Percentiles rank a stretch among this genome's conserved stretches.
phyloP scores from a whole-genome alignment of 2,329 filamentous ascomycete genomes.

The Chaetomiaceae sp. region DNA sequence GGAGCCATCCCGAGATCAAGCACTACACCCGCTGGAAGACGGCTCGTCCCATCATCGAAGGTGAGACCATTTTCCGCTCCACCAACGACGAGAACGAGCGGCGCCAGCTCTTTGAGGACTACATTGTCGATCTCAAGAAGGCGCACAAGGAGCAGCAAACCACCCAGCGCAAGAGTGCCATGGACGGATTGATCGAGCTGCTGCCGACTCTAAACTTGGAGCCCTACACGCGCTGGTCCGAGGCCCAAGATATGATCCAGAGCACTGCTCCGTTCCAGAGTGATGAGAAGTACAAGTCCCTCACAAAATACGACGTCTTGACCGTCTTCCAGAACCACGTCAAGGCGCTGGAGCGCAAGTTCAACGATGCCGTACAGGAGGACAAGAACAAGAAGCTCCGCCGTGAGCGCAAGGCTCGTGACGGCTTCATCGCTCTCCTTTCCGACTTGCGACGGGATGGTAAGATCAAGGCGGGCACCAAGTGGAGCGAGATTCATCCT shows the following conservation, averaged over 20 bases:
- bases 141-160: conserved; percentile 71
- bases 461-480: conserved; percentile 83
- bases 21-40: conserved; percentile 97
- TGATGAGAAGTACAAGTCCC: conserved; percentile 78
- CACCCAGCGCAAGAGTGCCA: conserved; percentile 68
- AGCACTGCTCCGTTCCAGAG: conserved; percentile 70
- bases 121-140: conserved; percentile 80
- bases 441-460: conserved; percentile 68
- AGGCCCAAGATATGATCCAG: conserved; percentile 79
- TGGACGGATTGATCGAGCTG: conserved; percentile 76
- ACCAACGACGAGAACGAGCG: conserved; percentile 84
- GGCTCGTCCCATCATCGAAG: conserved; percentile 87
- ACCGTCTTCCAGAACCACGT: conserved; percentile 93
- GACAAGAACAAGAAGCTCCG: conserved; percentile 78
- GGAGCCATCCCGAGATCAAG: conserved; percentile 93
- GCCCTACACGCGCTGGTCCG: conserved; percentile 90
- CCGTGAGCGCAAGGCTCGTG: conserved; percentile 79
- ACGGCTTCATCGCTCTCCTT: conserved; percentile 72
- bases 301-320: conserved; percentile 86
- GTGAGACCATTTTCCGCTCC: conserved; percentile 91
- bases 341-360: conserved; percentile 81
- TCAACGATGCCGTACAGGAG: conserved; percentile 86
- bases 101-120: conserved; percentile 88
- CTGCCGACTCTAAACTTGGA: conserved; percentile 78
- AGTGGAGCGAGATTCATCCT: conserved; percentile 79